Conservation (phyloP, 192 early-diverging fungal genomes). For the Thamnidium elegans region DNA sequence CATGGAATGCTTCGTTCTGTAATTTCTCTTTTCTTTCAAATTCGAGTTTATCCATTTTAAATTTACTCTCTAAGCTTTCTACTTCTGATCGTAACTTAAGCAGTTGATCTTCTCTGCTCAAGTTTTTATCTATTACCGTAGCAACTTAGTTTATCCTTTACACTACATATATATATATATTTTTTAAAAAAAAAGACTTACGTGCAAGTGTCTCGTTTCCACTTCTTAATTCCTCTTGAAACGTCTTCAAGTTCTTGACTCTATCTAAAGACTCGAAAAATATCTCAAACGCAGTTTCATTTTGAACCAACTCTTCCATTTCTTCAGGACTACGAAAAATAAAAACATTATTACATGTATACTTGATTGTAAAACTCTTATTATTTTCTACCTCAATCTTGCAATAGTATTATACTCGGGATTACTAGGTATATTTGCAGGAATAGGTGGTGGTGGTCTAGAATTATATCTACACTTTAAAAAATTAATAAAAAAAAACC, state of each 20-base stretch:
- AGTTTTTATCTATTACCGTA: constrained; percentile 35
- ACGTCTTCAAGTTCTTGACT: constrained; percentile 40
- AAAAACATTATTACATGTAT: constrained; percentile 13
- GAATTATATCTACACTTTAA: constrained; percentile 22
- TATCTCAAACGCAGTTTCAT: constrained; percentile 39
- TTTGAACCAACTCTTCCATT: constrained; percentile 35
- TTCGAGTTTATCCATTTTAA: constrained; percentile 26
- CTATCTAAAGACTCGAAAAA: constrained; percentile 40
- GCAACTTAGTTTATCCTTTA: too few relatives aligned
- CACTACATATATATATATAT: neutral
- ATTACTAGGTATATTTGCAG: constrained; percentile 10
- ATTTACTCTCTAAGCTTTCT: constrained; percentile 33
- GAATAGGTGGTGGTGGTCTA: constrained; percentile 37
- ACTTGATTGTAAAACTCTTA: neutral
- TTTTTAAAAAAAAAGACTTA: constrained; percentile 25
- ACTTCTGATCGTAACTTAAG: constrained; percentile 38
- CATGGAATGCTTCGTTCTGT: neutral
- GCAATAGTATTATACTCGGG: constrained; percentile 11
- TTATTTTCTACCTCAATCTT: constrained; percentile 1
- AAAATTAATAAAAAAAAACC: neutral
- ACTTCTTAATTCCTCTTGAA: constrained; percentile 44
- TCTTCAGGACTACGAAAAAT: constrained; percentile 33
- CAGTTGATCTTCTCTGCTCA: constrained; percentile 41
- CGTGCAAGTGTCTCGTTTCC: constrained; percentile 51
- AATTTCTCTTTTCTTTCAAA: constrained; percentile 10